phyloP scores from a whole-genome alignment of 2,329 filamentous ascomycete genomes.

The Exophiala sp. region DNA sequence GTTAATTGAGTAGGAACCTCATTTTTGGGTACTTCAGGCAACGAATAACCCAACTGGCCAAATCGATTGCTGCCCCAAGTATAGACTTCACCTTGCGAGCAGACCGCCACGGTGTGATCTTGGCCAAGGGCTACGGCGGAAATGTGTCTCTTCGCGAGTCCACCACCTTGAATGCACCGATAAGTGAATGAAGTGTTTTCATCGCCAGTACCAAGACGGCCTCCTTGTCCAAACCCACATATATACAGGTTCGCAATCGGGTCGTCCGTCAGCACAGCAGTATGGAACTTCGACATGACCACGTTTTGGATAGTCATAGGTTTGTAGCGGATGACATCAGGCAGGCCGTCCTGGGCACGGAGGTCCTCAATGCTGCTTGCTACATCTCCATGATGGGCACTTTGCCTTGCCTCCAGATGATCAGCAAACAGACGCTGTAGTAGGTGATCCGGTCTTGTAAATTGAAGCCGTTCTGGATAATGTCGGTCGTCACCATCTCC shows the following conservation, averaged over 20 bases:
- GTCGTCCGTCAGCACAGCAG: slow-evolving; percentile 81
- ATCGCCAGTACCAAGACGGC: slow-evolving; percentile 82
- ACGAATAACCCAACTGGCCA: slow-evolving; percentile 79
- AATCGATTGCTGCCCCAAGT: slow-evolving; percentile 89
- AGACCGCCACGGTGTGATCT: slow-evolving; percentile 84
- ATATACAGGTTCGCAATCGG: slow-evolving; percentile 87
- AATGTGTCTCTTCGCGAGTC: slow-evolving; percentile 69
- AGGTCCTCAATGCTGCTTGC: slow-evolving; percentile 29
- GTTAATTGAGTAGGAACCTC: slow-evolving; percentile 78
- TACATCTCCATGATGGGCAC: slow-evolving; percentile 29
- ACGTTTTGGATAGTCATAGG: slow-evolving; percentile 77
- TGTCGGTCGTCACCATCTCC: slow-evolving; percentile 96
- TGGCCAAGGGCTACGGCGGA: slow-evolving; percentile 79
- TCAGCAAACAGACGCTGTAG: slow-evolving; percentile 70
- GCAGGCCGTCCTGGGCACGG: slow-evolving; percentile 56
- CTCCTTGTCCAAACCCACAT: slow-evolving; percentile 86
- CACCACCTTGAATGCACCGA: slow-evolving; percentile 72
- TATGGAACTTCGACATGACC: slow-evolving; percentile 86
- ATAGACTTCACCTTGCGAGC: slow-evolving; percentile 83
- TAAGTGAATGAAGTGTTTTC: slow-evolving; percentile 88
- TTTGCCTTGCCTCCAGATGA: slow-evolving; percentile 47
- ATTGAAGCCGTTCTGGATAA: slow-evolving; percentile 76
- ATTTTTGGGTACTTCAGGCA: slow-evolving; percentile 62
- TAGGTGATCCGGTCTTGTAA: slow-evolving; percentile 74
- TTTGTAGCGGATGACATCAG: slow-evolving; percentile 66